Percentiles rank a stretch among this genome's conserved stretches.
phyloP scores from a whole-genome alignment of 1,284 basidiomycete genomes.

The Polyporus tsugae region DNA sequence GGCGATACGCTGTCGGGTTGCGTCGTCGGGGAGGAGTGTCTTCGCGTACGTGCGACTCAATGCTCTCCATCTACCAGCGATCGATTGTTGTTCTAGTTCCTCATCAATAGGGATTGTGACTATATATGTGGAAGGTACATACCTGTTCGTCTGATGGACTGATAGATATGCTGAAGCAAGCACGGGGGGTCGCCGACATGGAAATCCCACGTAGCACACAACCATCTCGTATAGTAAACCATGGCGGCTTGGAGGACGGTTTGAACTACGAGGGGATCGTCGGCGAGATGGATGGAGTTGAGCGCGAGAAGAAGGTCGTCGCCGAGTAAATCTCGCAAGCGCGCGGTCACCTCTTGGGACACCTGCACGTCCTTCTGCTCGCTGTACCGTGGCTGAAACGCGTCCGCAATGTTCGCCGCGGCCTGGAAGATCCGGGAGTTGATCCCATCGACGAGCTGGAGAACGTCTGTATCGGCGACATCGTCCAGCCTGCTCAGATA shows the following conservation, averaged over 20 bases:
- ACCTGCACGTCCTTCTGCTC: not conserved
- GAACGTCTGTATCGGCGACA: conserved; percentile 36
- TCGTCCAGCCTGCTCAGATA: conserved; percentile 34
- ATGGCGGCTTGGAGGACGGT: conserved; percentile 58
- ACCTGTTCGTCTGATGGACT: conserved; percentile 54
- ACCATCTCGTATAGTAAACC: conserved; percentile 52
- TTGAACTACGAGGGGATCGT: conserved; percentile 57
- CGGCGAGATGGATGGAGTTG: conserved; percentile 41
- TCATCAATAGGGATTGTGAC: not conserved
- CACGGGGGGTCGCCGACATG: conserved; percentile 45
- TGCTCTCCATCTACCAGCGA: conserved; percentile 62
- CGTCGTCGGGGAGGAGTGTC: conserved; percentile 40
- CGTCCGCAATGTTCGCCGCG: conserved; percentile 29
- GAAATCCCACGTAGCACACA: conserved; percentile 61
- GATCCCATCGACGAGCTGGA: conserved; percentile 28
- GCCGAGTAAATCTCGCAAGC: conserved; percentile 45
- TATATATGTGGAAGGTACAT: conserved; percentile 23
- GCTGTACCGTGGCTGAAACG: conserved; percentile 15
- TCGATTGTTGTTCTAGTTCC: conserved; percentile 53
- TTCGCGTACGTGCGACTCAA: conserved; percentile 56
- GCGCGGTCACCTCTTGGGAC: not conserved
- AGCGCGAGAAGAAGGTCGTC: conserved; percentile 47
- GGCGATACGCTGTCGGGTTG: conserved; percentile 40
- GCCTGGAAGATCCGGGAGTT: conserved; percentile 37
- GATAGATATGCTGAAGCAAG: conserved; percentile 55